A percentile compares a stretch with the other conserved stretches of the same genome.
Conservation (phyloP, 768 basidiomycete genomes). For the Pilatotrama ljubarskyi region DNA sequence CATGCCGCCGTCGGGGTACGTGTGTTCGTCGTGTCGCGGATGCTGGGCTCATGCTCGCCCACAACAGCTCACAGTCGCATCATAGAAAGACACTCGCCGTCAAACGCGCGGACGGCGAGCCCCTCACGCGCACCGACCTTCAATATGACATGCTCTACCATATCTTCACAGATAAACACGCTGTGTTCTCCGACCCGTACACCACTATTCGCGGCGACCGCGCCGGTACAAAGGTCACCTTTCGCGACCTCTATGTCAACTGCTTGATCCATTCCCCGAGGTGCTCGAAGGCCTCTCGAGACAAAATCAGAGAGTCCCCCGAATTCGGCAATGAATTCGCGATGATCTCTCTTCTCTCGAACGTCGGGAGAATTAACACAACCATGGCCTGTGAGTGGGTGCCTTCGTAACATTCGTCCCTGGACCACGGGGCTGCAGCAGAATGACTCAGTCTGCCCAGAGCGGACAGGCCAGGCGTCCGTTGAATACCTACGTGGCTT, state of each 20-base stretch:
- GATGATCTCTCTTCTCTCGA: conserved; percentile 73
- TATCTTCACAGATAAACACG: conserved; percentile 46
- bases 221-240: conserved; percentile 38
- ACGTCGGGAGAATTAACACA: conserved; percentile 79
- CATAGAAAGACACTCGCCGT: conserved; percentile 44
- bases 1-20: conserved; percentile 30
- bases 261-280: conserved; percentile 56
- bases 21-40: neutral
- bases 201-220: conserved; percentile 40
- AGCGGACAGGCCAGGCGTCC: neutral
- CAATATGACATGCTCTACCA: conserved; percentile 54
- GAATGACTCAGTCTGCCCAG: neutral
- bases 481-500: neutral
- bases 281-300: conserved; percentile 68
- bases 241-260: conserved; percentile 50
- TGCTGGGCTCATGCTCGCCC: conserved; percentile 21
- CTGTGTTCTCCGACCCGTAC: conserved; percentile 65
- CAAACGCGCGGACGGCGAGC: conserved; percentile 63
- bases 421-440: too few species aligned
- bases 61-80: conserved; percentile 44
- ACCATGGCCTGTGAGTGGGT: conserved; percentile 75
- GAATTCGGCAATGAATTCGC: conserved; percentile 67
- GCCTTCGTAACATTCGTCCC: neutral
- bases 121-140: conserved; percentile 64
- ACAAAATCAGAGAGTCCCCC: conserved; percentile 64